Percentiles rank a stretch among this genome's conserved stretches.
phyloP scores from a whole-genome alignment of 768 basidiomycete species.

The Crassisporium funariophilum region DNA sequence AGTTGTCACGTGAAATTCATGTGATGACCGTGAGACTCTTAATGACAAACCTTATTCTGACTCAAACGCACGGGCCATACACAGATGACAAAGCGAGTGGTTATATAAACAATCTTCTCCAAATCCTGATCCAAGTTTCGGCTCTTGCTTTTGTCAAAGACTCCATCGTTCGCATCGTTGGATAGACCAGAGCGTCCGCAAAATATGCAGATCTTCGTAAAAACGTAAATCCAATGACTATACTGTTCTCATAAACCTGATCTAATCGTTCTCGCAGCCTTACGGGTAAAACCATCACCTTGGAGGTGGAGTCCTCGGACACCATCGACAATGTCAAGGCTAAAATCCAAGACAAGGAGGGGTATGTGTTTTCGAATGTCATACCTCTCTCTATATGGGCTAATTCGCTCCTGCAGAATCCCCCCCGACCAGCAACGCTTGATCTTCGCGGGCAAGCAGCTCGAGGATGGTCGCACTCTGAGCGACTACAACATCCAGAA shows the following conservation, averaged over 20 bases:
- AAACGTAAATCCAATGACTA: constrained; percentile 63
- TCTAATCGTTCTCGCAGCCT: constrained; percentile 55
- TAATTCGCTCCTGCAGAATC: constrained; percentile 49
- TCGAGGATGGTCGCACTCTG: constrained; percentile 97
- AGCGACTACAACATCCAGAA: constrained; percentile 99
- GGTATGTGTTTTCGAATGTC: constrained; percentile 45
- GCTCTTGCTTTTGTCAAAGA: constrained; percentile 86
- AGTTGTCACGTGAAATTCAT: too few species aligned
- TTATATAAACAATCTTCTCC: constrained; percentile 24
- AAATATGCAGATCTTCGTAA: constrained; percentile 98
- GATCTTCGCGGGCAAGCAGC: constrained; percentile 99
- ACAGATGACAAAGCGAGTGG: constrained; percentile 41
- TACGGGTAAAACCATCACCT: constrained; percentile 98
- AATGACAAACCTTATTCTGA: constrained; percentile 37
- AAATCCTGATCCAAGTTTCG: constrained; percentile 27
- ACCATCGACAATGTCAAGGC: constrained; percentile 98
- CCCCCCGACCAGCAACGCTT: constrained; percentile 95
- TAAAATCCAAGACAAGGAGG: constrained; percentile 98
- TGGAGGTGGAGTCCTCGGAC: constrained; percentile 97
- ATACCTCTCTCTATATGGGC: constrained; percentile 6
- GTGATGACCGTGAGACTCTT: too few species aligned
- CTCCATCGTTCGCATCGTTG: constrained; percentile 90
- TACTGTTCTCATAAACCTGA: constrained; percentile 4
- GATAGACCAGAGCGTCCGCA: constrained; percentile 80
- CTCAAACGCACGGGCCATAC: constrained; percentile 45